Evolutionary conservation across 2,329 filamentous ascomycete species (phyloP).

Genomic region (Penicillium sp.): DNA sequence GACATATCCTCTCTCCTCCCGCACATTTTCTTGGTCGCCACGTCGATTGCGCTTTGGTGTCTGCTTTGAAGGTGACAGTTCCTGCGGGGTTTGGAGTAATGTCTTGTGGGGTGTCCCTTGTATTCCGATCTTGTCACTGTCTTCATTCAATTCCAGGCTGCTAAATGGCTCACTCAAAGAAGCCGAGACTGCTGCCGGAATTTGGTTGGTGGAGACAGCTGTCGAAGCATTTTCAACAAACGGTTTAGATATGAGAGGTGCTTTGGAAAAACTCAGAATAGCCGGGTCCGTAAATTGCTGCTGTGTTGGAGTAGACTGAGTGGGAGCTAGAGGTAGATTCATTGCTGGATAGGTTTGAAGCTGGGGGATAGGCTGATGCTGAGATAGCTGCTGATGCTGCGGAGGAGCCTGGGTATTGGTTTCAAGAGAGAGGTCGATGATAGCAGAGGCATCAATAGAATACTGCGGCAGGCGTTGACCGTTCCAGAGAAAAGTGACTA

Average conservation of each 20-base stretch:
- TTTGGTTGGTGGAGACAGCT: constrained; percentile 9
- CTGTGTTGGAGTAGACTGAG: constrained; percentile 30
- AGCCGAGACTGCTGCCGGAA: constrained; percentile 28
- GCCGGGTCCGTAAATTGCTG: constrained; percentile 73
- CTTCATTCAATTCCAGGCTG: constrained; percentile 37
- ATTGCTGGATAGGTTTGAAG: constrained; percentile 1
- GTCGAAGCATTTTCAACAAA: neutral
- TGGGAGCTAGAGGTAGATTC: constrained; percentile 11
- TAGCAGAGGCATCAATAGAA: constrained; percentile 56
- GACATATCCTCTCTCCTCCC: constrained; percentile 45
- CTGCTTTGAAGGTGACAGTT: constrained; percentile 23
- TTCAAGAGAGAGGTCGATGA: constrained; percentile 53
- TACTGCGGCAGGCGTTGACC: constrained; percentile 54
- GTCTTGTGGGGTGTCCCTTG: constrained; percentile 15
- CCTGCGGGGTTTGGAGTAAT: constrained; percentile 19
- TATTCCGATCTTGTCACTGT: constrained; percentile 15
- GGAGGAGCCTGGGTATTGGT: constrained; percentile 15
- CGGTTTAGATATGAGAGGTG: constrained; percentile 15
- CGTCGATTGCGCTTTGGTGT: constrained; percentile 45
- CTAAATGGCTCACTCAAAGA: constrained; percentile 48
- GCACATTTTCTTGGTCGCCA: constrained; percentile 43
- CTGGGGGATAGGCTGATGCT: constrained; percentile 2
- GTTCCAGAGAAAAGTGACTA: constrained; percentile 50
- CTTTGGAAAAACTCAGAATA: constrained; percentile 65
- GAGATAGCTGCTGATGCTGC: constrained; percentile 18